Conservation (phyloP, 192 early-diverging fungal genomes). For the Gigaspora rosea region DNA sequence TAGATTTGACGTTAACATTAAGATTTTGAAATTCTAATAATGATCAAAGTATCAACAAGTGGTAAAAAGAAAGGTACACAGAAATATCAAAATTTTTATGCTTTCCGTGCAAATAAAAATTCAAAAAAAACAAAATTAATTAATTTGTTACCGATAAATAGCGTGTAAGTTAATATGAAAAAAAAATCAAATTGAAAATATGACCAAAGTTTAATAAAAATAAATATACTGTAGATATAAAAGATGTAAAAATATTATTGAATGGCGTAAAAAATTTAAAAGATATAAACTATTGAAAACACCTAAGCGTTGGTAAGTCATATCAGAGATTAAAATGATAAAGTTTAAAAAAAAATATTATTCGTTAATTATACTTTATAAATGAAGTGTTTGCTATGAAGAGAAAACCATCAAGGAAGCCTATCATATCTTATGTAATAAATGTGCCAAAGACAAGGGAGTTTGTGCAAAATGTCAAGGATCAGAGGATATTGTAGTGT, state of each 20-base stretch:
- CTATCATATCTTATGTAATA: constrained; percentile 92
- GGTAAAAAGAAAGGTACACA: constrained; percentile 69
- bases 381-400: constrained; percentile 64
- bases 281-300: constrained; percentile 97
- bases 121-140: constrained; percentile 79
- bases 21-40: not conserved
- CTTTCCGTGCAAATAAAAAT: constrained; percentile 86
- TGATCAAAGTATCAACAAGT: constrained; percentile 15
- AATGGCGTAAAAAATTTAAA: constrained; percentile 89
- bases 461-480: constrained; percentile 94
- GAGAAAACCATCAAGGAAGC: constrained; percentile 87
- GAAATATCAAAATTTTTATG: constrained; percentile 88
- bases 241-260: constrained; percentile 71
- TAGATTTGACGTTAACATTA: not conserved
- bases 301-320: constrained; percentile 79
- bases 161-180: constrained; percentile 57
- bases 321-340: not conserved
- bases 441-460: constrained; percentile 75
- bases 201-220: not conserved
- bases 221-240: constrained; percentile 43
- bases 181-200: constrained; percentile 37
- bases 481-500: constrained; percentile 59
- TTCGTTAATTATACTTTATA: constrained; percentile 4
- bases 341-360: not conserved
- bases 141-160: constrained; percentile 73